Base-by-base conservation (phyloP, 805 yeast genomes). In the Scheffersomyces coipomensis region DNA sequence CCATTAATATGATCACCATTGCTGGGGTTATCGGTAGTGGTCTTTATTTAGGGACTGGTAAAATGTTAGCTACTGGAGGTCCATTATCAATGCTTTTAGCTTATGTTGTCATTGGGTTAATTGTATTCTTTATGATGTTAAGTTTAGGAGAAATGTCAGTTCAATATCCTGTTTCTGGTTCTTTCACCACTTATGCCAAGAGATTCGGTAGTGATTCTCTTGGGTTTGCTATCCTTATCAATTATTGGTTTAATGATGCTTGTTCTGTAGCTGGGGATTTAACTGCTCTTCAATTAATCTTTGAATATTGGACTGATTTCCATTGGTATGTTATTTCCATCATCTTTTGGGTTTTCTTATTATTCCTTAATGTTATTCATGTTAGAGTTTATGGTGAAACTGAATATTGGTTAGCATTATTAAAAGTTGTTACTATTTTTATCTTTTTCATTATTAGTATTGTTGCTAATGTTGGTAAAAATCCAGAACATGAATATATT, bases 401-500 rank as follows among this genome's bases (percentile, higher is more conserved):
- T 17, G 74, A 68, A 47, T 68, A 66, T 44, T 57, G 58, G 50
- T 53, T 68, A 33, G 67, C 72, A 19, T 29, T 63, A 15, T 53
- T 68, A 36, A 68, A 68, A 46, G 71, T 78, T 5, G 53, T 80
- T 2, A 76, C 87, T 13, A 72, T 81, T 29, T 44, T 76, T 9
- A 79, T 79, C 5, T 79, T 76, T 52, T 78, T 79, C 58, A 74
- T 76, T 19, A 55, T 79, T 36, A 73, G 82, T 39, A 61, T 81
- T 40, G 70, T 78, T 7, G 80, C 75, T 35, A 78, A 77, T 49
- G 78, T 72, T 17, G 85, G 85, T 31, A 81, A 80, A 35, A 79
- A 79, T 46, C 64, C 67, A 9, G 25, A 40, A n/a, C 58, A 66
- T 37, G 64, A 60, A 32, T 68, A 67, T 46, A 60, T 66, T 29